Evolutionary conservation across 2,329 filamentous ascomycete species (phyloP).

Genomic region (Fusarium sp.): DNA sequence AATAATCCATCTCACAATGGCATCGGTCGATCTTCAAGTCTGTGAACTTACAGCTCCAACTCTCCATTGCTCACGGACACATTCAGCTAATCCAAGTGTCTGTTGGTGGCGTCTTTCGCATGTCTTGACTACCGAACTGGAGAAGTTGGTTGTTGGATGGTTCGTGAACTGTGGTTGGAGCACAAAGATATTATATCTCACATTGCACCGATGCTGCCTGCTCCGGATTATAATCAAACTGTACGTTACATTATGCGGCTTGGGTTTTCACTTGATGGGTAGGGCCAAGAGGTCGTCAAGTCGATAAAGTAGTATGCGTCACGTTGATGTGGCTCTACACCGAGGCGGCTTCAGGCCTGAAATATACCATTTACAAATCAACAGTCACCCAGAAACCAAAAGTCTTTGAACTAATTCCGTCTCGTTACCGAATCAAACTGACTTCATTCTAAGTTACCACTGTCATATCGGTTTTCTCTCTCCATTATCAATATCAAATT

Average conservation of each 20-base stretch:
- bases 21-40: neutral
- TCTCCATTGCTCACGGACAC: neutral
- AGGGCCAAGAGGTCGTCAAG: no score
- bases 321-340: neutral
- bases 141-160: neutral
- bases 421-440: constrained; percentile 29
- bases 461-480: constrained; percentile 24
- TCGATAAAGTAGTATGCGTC: neutral
- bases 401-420: neutral
- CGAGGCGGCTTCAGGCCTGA: neutral
- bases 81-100: neutral
- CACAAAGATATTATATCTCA: neutral
- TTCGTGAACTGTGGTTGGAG: neutral
- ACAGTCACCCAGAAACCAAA: neutral
- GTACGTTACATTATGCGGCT: neutral
- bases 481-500: constrained; percentile 27
- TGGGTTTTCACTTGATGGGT: neutral
- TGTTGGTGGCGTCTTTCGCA: constrained; percentile 24
- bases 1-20: neutral
- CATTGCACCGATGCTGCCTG: neutral
- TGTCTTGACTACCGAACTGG: constrained; percentile 11
- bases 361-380: neutral
- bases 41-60: constrained; percentile 1
- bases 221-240: neutral
- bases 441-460: constrained; percentile 39